phyloP scores from a whole-genome alignment of 192 early-diverging fungal species.

The Coemansia sp. region DNA sequence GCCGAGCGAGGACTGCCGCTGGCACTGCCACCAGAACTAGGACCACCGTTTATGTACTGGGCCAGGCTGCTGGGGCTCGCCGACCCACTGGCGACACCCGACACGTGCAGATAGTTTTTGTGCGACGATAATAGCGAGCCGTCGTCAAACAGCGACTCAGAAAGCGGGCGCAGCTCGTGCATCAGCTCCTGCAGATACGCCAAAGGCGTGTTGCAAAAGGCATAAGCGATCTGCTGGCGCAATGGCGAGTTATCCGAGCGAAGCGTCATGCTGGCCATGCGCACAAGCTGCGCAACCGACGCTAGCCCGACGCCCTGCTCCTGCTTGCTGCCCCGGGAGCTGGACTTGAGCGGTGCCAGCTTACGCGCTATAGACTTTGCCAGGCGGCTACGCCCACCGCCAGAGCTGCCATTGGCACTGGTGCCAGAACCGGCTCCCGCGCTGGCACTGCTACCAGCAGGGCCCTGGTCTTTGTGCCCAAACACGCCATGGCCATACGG shows the following conservation, averaged over 20 bases:
- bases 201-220: conserved; percentile 39
- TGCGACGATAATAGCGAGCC: conserved; percentile 30
- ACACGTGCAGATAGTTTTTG: conserved; percentile 48
- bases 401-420: not conserved
- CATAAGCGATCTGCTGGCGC: conserved; percentile 32
- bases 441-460: conserved; percentile 5
- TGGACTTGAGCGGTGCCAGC: conserved; percentile 47
- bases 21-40: not conserved
- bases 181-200: conserved; percentile 45
- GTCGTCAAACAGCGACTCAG: conserved; percentile 49
- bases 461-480: not conserved
- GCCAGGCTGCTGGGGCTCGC: conserved; percentile 17
- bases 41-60: not conserved
- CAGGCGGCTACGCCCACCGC: conserved; percentile 37
- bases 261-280: conserved; percentile 33
- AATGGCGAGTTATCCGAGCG: conserved; percentile 50
- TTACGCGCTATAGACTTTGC: conserved; percentile 54
- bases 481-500: not conserved
- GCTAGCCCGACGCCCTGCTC: conserved; percentile 49
- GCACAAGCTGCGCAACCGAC: conserved; percentile 51
- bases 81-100: conserved; percentile 13
- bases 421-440: not conserved
- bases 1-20: conserved; percentile 18
- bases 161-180: conserved; percentile 46
- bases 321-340: conserved; percentile 35